A percentile compares a stretch with the other conserved stretches of the same genome.
Conservation (phyloP, 2,329 filamentous ascomycete species). For the Cryphonectria japonica region DNA sequence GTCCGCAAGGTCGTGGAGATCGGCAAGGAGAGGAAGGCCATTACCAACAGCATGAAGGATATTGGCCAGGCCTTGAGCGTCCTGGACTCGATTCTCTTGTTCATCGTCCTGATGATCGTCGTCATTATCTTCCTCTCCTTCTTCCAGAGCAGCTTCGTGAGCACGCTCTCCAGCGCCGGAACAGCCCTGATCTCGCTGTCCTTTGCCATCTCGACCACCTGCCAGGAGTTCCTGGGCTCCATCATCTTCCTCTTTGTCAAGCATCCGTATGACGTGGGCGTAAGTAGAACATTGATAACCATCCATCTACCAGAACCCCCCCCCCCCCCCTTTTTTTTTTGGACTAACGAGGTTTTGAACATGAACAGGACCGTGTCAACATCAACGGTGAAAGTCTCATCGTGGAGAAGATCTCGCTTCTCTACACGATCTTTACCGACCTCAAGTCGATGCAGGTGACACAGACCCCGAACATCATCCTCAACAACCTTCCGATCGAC, state of each 20-base stretch:
- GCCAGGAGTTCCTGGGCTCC: constrained; percentile 94
- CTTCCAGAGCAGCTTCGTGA: constrained; percentile 83
- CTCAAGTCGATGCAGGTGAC: constrained; percentile 76
- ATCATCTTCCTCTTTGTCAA: constrained; percentile 99
- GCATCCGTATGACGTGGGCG: constrained; percentile 91
- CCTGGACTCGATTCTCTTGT: constrained; percentile 82
- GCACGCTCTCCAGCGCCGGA: constrained; percentile 85
- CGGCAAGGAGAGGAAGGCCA: constrained; percentile 83
- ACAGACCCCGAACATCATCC: constrained; percentile 85
- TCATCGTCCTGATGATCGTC: constrained; percentile 78
- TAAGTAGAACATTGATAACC: not conserved
- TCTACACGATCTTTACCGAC: constrained; percentile 90
- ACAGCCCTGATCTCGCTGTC: constrained; percentile 93
- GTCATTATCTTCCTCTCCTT: constrained; percentile 89
- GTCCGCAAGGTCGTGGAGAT: constrained; percentile 83
- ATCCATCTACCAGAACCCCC: not conserved
- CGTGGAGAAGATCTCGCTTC: constrained; percentile 91
- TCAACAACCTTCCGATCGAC: constrained; percentile 94
- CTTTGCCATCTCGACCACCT: constrained; percentile 91
- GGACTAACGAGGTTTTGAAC: not conserved
- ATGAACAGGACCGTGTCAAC: constrained; percentile 73
- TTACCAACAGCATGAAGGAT: constrained; percentile 93
- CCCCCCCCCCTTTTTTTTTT: no score
- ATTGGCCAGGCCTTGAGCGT: constrained; percentile 93
- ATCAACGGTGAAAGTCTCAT: constrained; percentile 71